Evolutionary conservation across 169 alveolate species (phyloP).

Genomic region (Plasmodium sp.): DNA sequence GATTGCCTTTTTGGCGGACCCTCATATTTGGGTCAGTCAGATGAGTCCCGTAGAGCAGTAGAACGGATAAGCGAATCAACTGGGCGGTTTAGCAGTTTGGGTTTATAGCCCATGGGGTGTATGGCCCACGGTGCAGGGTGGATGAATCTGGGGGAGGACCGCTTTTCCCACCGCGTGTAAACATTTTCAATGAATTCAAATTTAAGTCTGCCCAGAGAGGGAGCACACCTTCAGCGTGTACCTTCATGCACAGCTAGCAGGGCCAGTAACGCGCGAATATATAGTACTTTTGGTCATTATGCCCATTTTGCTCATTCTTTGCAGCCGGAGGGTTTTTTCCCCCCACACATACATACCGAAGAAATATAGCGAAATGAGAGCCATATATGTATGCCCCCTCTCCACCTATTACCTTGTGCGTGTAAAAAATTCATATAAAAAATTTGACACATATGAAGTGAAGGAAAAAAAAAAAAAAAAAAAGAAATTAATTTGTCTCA

Average conservation of each 20-base stretch:
- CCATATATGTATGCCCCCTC: not conserved
- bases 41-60: not conserved
- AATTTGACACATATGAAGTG: not conserved
- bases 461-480: slow-evolving; percentile 7
- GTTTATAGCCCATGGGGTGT: not conserved
- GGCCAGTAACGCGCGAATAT: not conserved
- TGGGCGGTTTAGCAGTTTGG: not conserved
- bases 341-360: not conserved
- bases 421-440: not conserved
- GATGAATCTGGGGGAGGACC: not conserved
- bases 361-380: not conserved
- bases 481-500: slow-evolving; percentile 28
- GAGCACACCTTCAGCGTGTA: slow-evolving; percentile 2
- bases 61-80: not conserved
- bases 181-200: not conserved
- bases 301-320: not conserved
- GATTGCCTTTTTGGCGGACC: not conserved
- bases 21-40: not conserved
- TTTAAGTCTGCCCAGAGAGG: not conserved
- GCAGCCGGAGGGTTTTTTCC: not conserved
- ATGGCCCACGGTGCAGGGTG: not conserved
- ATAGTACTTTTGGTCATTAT: not conserved
- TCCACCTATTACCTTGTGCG: not conserved
- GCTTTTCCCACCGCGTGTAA: not conserved
- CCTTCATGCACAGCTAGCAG: not conserved